Conservation (phyloP, 176 grass and related monocot genomes). For the Calamus simplicifolius region DNA sequence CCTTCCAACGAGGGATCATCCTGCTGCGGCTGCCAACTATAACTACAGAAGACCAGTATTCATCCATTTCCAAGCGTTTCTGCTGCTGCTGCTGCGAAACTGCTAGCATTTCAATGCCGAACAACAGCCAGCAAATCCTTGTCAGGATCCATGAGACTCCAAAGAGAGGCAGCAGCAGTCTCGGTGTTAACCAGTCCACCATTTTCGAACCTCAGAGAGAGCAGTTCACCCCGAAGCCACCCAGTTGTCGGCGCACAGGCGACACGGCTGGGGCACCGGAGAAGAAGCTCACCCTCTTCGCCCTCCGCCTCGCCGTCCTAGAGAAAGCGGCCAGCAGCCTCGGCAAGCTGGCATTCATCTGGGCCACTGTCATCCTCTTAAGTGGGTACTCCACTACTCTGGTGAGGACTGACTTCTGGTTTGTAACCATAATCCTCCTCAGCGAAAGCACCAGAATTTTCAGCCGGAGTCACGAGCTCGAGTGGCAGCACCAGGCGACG, state of each 20-base stretch:
- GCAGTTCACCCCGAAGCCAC: not conserved
- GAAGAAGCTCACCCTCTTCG: constrained; percentile 56
- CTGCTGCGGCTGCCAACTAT: no score
- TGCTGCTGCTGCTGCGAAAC: no score
- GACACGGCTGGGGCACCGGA: constrained; percentile 17
- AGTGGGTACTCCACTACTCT: constrained; percentile 42
- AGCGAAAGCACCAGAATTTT: constrained; percentile 32
- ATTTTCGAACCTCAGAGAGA: constrained; percentile 20
- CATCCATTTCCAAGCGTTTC: no score
- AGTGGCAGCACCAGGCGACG: constrained; percentile 39
- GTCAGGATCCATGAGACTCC: no score
- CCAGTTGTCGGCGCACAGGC: not conserved
- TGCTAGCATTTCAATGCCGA: no score
- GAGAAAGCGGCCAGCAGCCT: constrained; percentile 49
- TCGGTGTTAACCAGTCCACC: not conserved
- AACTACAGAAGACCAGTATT: no score
- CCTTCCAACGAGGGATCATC: no score
- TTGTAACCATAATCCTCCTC: constrained; percentile 58
- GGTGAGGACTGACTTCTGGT: constrained; percentile 36
- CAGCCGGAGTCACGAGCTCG: constrained; percentile 32
- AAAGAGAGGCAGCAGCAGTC: no score
- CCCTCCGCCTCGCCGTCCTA: constrained; percentile 42
- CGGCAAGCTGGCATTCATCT: constrained; percentile 46
- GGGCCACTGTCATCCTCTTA: constrained; percentile 60
- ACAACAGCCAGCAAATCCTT: no score